Percentiles rank a stretch among this genome's conserved stretches.
Evolutionary conservation across 2,329 filamentous ascomycete species (phyloP).

Genomic region (Aspergillus awamori): DNA sequence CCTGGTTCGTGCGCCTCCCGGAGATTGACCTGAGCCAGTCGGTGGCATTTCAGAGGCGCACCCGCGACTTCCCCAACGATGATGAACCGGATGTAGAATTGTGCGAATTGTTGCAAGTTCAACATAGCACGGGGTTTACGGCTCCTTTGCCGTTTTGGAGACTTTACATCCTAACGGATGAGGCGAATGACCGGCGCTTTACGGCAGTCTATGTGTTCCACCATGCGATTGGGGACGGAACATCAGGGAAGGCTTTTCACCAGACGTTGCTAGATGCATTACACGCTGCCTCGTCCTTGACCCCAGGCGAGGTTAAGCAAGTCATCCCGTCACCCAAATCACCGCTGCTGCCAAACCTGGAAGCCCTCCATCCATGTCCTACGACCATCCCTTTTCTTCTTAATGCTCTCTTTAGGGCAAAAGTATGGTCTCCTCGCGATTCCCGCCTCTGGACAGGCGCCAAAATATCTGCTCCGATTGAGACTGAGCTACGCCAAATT

Average conservation of each 20-base stretch:
- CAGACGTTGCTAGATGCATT: constrained; percentile 45
- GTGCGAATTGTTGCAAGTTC: constrained; percentile 42
- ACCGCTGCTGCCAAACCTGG: constrained; percentile 46
- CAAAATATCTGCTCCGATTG: constrained; percentile 26
- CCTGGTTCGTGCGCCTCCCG: constrained; percentile 51
- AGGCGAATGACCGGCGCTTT: constrained; percentile 34
- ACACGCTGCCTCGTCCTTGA: constrained; percentile 15
- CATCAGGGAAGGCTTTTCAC: constrained; percentile 51
- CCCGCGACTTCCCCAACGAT: constrained; percentile 11
- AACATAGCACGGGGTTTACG: constrained; percentile 48
- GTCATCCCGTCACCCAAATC: constrained; percentile 27
- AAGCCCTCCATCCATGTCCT: constrained; percentile 44
- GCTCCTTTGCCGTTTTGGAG: constrained; percentile 49
- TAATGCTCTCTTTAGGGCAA: constrained; percentile 36
- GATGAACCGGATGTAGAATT: constrained; percentile 44
- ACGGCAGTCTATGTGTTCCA: constrained; percentile 52
- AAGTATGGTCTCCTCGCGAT: constrained; percentile 33
- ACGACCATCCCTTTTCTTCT: constrained; percentile 42
- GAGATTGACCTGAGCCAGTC: constrained; percentile 45
- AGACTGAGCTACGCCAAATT: constrained; percentile 35
- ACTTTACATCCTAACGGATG: constrained; percentile 42
- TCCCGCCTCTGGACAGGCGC: constrained; percentile 42
- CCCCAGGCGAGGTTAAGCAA: constrained; percentile 21
- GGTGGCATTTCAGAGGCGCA: constrained; percentile 40
- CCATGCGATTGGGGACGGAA: constrained; percentile 53